These are phyloP conservation scores for Helicocarpus griseus DNA, from an alignment of 2,329 filamentous ascomycete genomes.

Conservation along the genomic window DNA sequence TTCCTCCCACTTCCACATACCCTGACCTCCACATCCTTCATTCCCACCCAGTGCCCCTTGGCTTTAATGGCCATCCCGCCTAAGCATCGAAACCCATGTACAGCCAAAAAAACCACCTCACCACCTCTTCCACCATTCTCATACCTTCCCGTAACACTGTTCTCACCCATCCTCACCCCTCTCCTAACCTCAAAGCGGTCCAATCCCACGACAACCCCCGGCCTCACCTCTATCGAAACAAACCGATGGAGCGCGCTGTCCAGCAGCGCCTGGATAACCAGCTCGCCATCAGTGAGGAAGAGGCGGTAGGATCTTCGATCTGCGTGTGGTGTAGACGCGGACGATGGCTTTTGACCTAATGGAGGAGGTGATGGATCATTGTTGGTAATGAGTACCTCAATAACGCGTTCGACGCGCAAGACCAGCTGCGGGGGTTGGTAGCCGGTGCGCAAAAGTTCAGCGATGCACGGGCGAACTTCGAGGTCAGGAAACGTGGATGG, in stretches of 20 bases:
- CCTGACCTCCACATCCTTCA: neutral
- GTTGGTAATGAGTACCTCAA: constrained; percentile 6
- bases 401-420: constrained; percentile 20
- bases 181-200: constrained; percentile 16
- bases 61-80: neutral
- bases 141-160: neutral
- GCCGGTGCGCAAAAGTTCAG: constrained; percentile 22
- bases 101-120: constrained; percentile 17
- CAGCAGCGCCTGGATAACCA: constrained; percentile 21
- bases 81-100: constrained; percentile 15
- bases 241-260: constrained; percentile 12
- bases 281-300: constrained; percentile 19
- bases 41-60: neutral
- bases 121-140: constrained; percentile 4
- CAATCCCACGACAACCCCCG: constrained; percentile 16
- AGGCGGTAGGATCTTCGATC: constrained; percentile 10
- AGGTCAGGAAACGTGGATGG: neutral
- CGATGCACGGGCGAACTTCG: constrained; percentile 17
- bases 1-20: neutral
- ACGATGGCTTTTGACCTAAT: neutral
- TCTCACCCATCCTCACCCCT: constrained; percentile 13
- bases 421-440: constrained; percentile 16
- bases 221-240: constrained; percentile 8
- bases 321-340: neutral
- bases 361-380: neutral